phyloP scores from a whole-genome alignment of 306 rosid genomes.

The Alnus glutinosa region DNA sequence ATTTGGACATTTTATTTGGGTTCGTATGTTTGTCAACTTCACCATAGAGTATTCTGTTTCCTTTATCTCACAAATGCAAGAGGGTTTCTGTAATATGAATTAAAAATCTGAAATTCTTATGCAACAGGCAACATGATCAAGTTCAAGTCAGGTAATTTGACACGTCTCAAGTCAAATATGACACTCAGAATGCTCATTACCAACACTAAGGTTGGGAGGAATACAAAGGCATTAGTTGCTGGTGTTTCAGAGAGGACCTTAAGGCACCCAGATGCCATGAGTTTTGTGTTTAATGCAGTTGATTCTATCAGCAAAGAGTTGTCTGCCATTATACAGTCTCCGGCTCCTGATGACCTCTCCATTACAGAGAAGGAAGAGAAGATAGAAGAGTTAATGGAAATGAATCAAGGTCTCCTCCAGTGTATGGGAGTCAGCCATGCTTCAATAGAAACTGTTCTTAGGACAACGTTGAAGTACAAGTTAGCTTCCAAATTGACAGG shows the following conservation, averaged over 20 bases:
- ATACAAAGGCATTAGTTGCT: conserved; percentile 94
- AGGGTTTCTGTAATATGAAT: conserved; percentile 10
- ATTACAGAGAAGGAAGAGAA: conserved; percentile 74
- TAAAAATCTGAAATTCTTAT: conserved; percentile 26
- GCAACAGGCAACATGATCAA: conserved; percentile 87
- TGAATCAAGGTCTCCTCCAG: conserved; percentile 97
- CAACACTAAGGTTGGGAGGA: conserved; percentile 89
- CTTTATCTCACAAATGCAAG: background rate
- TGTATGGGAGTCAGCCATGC: conserved; percentile 92
- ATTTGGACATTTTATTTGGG: background rate
- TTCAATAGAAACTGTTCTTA: conserved; percentile 82
- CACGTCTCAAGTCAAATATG: conserved; percentile 53
- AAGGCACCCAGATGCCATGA: conserved; percentile 83
- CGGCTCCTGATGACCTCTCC: conserved; percentile 51
- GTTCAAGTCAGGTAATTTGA: conserved; percentile 74
- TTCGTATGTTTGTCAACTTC: background rate
- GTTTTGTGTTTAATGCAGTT: conserved; percentile 76
- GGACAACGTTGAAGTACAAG: conserved; percentile 81
- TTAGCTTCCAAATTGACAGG: conserved; percentile 91
- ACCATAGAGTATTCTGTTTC: background rate
- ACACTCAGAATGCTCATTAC: conserved; percentile 95
- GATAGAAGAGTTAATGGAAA: conserved; percentile 85
- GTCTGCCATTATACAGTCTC: conserved; percentile 65
- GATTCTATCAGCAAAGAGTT: conserved; percentile 85
- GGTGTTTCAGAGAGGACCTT: conserved; percentile 84